Base-by-base conservation (phyloP, 2,329 filamentous ascomycete species). In the Rhexocercosporidium sp. region DNA sequence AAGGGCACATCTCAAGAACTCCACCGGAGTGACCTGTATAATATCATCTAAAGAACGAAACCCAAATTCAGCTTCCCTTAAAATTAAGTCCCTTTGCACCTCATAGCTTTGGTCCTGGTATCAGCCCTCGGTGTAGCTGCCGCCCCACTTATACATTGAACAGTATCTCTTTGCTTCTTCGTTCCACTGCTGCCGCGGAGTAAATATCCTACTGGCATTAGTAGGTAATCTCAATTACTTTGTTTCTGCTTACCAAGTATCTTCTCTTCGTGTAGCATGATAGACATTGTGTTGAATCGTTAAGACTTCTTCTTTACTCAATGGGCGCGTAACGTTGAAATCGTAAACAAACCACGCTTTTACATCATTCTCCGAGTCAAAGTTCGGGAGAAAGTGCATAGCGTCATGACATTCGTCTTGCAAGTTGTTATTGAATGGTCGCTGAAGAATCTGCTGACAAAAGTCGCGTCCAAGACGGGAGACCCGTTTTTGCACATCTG, bases 381-480 rank as follows among this genome's bases (percentile, higher is more conserved):
- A n/a, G n/a, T n/a, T n/a, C n/a, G n/a, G n/a, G n/a, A 65, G 44
- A 14, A 59, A 27, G 25, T 41, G 31, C 54, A 59, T 29, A 25
- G 37, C 39, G 14, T 25, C 22, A 59, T 59, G 57, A n/a, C 57
- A 54, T 64, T 62, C 54, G 25, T 29, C 60, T 41, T 57, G 29
- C 22, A 64, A 27, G 31, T 67, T 46, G 5, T 54, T 59, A 22
- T 67, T 65, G 34, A 67, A 46, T 49, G 53, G 46, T 29, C 66
- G 62, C 29, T 44, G n/a, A 22, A 64, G 56, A 53, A 64, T 62
- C 49, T 67, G 66, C 47, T 67, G 27, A 49, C 61, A 64, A 65
- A 67, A 67, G 44, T 62, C 54, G 18, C 47, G 29, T 54, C 61
- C 61, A 14, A 67, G 56, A 56, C 47, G 47, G 37, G 20, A 47